Evolutionary conservation across 768 basidiomycete species (phyloP).

Genomic region (Termitomyces sp.): DNA sequence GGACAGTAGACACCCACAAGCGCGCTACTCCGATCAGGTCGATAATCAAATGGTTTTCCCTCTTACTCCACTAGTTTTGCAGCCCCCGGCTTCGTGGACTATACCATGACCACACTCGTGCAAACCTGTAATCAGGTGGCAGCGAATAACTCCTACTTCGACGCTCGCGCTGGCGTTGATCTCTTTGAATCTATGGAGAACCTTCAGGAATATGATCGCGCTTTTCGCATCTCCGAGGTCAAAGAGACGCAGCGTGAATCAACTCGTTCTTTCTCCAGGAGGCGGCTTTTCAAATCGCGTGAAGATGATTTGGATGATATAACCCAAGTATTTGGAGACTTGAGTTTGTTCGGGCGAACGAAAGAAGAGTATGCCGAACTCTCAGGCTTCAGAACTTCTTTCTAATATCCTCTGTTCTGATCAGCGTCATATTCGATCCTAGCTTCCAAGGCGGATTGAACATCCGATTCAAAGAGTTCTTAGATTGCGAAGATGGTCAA

Average conservation of each 20-base stretch:
- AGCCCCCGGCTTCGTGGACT: neutral
- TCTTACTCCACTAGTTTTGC: neutral
- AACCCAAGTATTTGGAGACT: neutral
- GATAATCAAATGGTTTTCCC: neutral
- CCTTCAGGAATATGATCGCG: neutral
- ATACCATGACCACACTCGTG: neutral
- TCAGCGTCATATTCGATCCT: constrained; percentile 2
- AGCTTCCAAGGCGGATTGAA: neutral
- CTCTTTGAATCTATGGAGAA: neutral
- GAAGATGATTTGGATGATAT: neutral
- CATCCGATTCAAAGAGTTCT: neutral
- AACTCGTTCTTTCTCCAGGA: neutral
- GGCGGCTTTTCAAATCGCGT: neutral
- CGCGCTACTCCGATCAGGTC: neutral
- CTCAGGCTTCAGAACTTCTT: neutral
- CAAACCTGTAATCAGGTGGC: neutral
- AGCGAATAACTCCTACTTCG: neutral
- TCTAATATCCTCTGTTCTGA: neutral
- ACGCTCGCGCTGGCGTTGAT: neutral
- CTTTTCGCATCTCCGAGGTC: neutral
- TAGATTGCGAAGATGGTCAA: neutral
- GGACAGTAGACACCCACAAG: neutral
- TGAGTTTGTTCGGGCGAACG: constrained; percentile 3
- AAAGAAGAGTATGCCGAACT: constrained; percentile 4
- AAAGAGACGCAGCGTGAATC: neutral